Conservation (phyloP, 129 eudicot genomes). For the Saposhnikovia divaricata region DNA sequence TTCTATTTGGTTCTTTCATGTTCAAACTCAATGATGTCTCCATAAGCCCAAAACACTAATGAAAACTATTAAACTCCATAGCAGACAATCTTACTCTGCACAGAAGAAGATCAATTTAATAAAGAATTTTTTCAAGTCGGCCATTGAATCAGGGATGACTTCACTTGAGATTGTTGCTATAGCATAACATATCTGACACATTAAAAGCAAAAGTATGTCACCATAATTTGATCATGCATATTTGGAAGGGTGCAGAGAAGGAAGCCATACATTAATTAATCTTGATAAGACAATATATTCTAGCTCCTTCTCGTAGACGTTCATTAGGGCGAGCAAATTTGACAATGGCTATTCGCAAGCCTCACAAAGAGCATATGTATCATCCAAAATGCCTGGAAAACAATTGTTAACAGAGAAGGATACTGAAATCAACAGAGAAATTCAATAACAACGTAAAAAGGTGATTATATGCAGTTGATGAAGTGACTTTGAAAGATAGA, state of each 20-base stretch:
- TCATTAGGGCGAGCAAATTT: conserved; percentile 35
- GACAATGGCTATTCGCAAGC: conserved; percentile 20
- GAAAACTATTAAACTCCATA: too few species aligned
- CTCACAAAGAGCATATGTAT: conserved; percentile 50
- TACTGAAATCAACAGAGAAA: too few species aligned
- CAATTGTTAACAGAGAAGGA: not conserved
- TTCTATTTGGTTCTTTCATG: not conserved
- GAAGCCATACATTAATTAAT: conserved; percentile 26
- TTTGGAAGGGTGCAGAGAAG: not conserved
- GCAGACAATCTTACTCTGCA: not conserved
- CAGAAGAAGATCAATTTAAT: not conserved
- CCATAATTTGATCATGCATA: conserved; percentile 5
- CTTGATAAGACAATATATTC: conserved; percentile 38
- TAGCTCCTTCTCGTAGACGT: conserved; percentile 30
- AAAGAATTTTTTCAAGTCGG: conserved; percentile 36
- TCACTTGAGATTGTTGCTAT: conserved; percentile 36
- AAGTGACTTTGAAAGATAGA: not conserved
- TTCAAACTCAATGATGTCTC: not conserved
- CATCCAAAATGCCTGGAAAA: conserved; percentile 46
- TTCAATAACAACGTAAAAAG: not conserved
- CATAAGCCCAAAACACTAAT: too few species aligned
- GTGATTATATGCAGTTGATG: not conserved
- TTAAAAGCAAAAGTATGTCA: conserved; percentile 12
- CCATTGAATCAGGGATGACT: conserved; percentile 37
- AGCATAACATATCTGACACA: conserved; percentile 34